Evolutionary conservation across 1,284 basidiomycete genomes (phyloP), one percentile per base, ranked within the genome.

Genomic region (Tilletia setariae): DNA sequence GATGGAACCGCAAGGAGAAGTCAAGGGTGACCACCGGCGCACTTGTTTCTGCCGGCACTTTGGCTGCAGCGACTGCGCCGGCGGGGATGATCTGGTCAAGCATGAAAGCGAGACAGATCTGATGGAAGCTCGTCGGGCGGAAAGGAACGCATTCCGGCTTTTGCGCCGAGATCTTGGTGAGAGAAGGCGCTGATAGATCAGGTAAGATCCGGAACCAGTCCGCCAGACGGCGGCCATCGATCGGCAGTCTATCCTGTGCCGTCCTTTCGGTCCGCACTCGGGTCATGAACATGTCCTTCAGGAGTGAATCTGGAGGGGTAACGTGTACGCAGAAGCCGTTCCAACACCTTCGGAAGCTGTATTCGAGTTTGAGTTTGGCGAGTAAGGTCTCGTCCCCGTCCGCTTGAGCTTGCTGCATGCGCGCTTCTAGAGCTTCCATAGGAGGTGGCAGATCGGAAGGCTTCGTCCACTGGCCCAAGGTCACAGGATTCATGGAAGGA

Each of bases 121-220:
- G 21, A 7, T 53, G 51, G 51, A 53, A 13, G 23, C 23, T 28
- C 4, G 23, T 28, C 13, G 51, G 51, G 15, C 51, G 51, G 11
- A 53, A 53, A 16, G 56, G 56, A 0, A 61, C 56, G 15, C 56
- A 61, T 19, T 61, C 56, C 13, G 56, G 56, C 7, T 30, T 25
- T 19, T 40, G 25, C 56, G 56, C 56, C 9, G 56, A 35, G 4
- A 61, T 30, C 7, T 21, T 30, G 15, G 28, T n/a, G 11, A 35
- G 19, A 15, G 28, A 13, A 9, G 7, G 11, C 16, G 1, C 30
- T 11, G 56, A 61, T 1, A 35, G 32, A 40, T 61, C 56, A 21
- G 28, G 30, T 19, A 61, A 25, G 56, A 61, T 11, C 15, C 56
- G 56, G 30, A 61, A 32, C 56, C 56, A 61, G 30, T 61, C 56